Evolutionary conservation across 495 filamentous ascomycete genomes (phyloP), one percentile per base, ranked within the genome.

Genomic region (Neurospora sp.): DNA sequence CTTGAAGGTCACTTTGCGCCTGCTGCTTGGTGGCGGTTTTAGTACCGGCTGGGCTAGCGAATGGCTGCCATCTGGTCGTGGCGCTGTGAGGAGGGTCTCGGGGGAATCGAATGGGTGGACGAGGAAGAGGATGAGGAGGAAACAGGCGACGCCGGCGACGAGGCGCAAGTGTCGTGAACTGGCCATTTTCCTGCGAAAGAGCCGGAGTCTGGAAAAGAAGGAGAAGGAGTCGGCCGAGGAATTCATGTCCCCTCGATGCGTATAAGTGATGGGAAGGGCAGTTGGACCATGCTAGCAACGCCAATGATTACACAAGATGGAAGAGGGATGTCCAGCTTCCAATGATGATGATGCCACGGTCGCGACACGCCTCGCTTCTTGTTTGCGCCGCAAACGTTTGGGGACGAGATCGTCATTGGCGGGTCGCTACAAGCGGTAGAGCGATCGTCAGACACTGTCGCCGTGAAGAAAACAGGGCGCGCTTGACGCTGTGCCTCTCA

Each of bases 81-180:
- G 44, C n/a, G 44, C 44, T 48, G 44, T 48, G 44, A 20, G 44
- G 46, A 59, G 48, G 11, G 14, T 12, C n/a, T 59, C 11, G 10
- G 48, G 38, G 1, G 71, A 40, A 18, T 44, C 38, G 22, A 48
- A 41, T 3, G 74, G 73, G 37, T 66, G 73, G 11, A 76, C 74
- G 10, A 78, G 66, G 11, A 74, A 27, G 14, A 74, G 27, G 38
- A 69, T 16, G 31, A 77, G 27, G 69, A 75, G 37, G 70, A 75
- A 75, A 31, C 76, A 38, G 18, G 70, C 70, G 11, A 73, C 53
- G 16, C 73, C 53, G 20, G 68, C 20, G 27, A 72, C 48, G 72
- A 77, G 44, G 41, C 78, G 75, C 40, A 37, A 69, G 20, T 74
- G 75, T 35, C 78, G 76, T 2, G 48, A 59, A 14, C 20, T 59